These are phyloP conservation scores for Pseudogymnoascus sp. DNA, from an alignment of 2,329 filamentous ascomycete species.

Conservation along the genomic window DNA sequence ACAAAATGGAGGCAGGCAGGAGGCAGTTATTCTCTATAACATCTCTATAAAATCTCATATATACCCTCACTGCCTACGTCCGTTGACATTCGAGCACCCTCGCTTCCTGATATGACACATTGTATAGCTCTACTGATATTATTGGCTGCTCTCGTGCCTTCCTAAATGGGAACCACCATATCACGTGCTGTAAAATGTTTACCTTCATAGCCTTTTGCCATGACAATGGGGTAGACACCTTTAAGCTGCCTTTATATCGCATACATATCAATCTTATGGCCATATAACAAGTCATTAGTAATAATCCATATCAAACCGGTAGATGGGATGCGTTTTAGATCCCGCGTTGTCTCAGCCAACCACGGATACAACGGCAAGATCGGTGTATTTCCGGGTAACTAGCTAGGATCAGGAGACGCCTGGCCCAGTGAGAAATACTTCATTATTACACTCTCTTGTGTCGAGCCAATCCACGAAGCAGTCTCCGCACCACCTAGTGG, in stretches of 20 bases:
- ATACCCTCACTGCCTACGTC: not conserved
- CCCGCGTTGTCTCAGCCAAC: not conserved
- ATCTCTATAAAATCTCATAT: not conserved
- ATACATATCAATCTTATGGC: not conserved
- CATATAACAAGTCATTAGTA: not conserved
- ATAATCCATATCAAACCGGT: not conserved
- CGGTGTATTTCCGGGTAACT: not conserved
- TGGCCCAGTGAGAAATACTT: slow-evolving; percentile 1
- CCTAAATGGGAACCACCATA: not conserved
- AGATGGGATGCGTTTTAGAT: not conserved
- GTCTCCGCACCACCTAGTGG: not conserved
- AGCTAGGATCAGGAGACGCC: not conserved
- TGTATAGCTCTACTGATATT: not conserved
- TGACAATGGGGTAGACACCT: not conserved
- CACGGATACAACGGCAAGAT: slow-evolving; percentile 4
- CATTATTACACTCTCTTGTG: not conserved
- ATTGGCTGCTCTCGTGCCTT: not conserved
- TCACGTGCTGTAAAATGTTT: not conserved
- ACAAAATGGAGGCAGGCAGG: not conserved
- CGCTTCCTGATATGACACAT: not conserved
- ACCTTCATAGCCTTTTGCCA: not conserved
- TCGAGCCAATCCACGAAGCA: not conserved
- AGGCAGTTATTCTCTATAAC: too few species aligned
- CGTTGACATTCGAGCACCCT: not conserved
- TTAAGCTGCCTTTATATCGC: not conserved